These are phyloP conservation scores for Aureobasidium pullulans DNA, from an alignment of 2,329 filamentous ascomycete species.

Conservation along the genomic window DNA sequence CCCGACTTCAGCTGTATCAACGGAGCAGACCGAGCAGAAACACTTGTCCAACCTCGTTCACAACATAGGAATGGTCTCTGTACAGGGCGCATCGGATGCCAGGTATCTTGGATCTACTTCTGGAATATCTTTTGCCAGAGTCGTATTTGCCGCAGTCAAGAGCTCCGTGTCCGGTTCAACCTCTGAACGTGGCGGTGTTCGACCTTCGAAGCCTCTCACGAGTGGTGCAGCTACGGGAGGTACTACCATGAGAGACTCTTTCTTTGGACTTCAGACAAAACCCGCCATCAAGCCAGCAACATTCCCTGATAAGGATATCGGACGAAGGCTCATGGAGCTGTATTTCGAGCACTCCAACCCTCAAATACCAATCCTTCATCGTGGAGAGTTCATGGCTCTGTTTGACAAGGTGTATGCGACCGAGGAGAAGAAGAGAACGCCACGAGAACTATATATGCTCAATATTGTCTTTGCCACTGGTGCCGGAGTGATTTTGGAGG, in stretches of 20 bases:
- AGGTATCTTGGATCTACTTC: constrained; percentile 78
- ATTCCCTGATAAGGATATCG: constrained; percentile 74
- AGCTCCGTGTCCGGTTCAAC: constrained; percentile 53
- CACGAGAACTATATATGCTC: constrained; percentile 82
- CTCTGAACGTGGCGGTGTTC: constrained; percentile 58
- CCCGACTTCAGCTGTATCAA: constrained; percentile 9
- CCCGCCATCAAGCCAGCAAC: constrained; percentile 77
- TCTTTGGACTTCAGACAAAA: constrained; percentile 91
- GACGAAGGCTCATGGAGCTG: constrained; percentile 63
- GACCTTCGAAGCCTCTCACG: constrained; percentile 49
- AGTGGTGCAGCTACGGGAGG: constrained; percentile 47
- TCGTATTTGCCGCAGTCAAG: constrained; percentile 91
- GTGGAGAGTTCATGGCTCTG: constrained; percentile 80
- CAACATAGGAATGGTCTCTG: constrained; percentile 67
- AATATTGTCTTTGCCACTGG: constrained; percentile 98
- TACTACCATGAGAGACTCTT: constrained; percentile 87
- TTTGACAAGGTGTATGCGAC: constrained; percentile 74
- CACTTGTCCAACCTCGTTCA: constrained; percentile 60
- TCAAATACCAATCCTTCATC: constrained; percentile 87
- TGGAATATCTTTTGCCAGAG: constrained; percentile 87
- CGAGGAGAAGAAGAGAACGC: constrained; percentile 58
- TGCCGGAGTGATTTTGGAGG: constrained; percentile 77
- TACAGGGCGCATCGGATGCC: constrained; percentile 69
- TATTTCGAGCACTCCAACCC: constrained; percentile 97
- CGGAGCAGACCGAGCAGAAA: constrained; percentile 50